These are phyloP conservation scores for Bipolaris bicolor DNA, from an alignment of 2,329 filamentous ascomycete species.

Conservation along the genomic window DNA sequence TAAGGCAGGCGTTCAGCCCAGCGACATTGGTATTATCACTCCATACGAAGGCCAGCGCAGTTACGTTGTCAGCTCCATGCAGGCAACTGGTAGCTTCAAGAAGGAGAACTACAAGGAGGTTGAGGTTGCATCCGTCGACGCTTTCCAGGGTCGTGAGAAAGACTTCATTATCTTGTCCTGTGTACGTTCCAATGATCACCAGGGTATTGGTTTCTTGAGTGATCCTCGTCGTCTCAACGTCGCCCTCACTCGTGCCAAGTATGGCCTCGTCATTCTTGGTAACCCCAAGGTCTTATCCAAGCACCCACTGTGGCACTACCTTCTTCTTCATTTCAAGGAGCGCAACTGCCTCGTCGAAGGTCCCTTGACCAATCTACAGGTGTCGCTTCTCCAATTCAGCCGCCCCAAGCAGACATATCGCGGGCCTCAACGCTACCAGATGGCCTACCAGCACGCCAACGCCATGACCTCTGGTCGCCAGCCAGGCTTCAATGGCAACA, in stretches of 20 bases:
- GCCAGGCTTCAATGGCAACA: constrained; percentile 54
- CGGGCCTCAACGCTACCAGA: constrained; percentile 83
- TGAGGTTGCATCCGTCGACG: constrained; percentile 96
- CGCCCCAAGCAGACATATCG: constrained; percentile 92
- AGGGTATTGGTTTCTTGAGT: constrained; percentile 98
- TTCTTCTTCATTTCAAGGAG: constrained; percentile 96
- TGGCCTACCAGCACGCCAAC: constrained; percentile 72
- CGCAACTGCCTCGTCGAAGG: constrained; percentile 95
- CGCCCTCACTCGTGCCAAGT: constrained; percentile 94
- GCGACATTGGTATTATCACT: constrained; percentile 95
- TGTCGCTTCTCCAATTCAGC: constrained; percentile 92
- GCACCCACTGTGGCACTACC: constrained; percentile 96
- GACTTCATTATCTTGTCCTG: constrained; percentile 98
- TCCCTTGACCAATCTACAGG: constrained; percentile 92
- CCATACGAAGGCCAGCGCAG: constrained; percentile 98
- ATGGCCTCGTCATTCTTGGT: constrained; percentile 92
- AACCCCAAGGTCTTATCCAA: constrained; percentile 98
- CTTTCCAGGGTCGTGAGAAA: constrained; percentile 98
- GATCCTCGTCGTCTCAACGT: constrained; percentile 97
- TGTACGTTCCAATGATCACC: constrained; percentile 97
- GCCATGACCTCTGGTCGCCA: constrained; percentile 60
- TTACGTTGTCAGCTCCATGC: constrained; percentile 99
- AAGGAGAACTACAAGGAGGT: constrained; percentile 99
- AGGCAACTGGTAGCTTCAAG: constrained; percentile 94
- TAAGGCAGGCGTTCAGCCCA: constrained; percentile 94